Base-by-base conservation (phyloP, 2,329 filamentous ascomycete genomes). In the Myriosclerotinia scirpicola region DNA sequence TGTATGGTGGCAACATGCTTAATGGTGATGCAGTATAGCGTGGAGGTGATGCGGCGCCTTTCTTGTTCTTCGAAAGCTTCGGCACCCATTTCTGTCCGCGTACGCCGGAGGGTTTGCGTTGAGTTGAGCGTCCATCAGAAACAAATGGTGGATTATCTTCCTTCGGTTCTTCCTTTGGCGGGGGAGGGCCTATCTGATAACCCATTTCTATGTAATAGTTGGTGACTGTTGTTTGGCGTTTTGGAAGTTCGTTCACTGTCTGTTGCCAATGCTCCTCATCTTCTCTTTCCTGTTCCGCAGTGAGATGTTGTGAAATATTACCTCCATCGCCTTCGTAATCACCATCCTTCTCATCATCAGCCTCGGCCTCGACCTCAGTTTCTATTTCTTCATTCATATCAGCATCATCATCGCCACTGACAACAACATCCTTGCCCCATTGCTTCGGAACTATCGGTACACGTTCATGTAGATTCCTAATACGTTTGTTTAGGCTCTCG, bases 171-270 rank as follows among this genome's bases (percentile, higher is more conserved):
- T 26, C n/a, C 7, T 26, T 12, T 20, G 7, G 14, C 14, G n/a
- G 14, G 20, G 34, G 5, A 50, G 34, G 12, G 3, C 44, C 14
- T 30, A 50, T 38, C 36, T 61, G 58, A 3, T 61, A 61, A 0
- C 58, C 58, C 58, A 61, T 61, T 12, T 61, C 58, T 26, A 61
- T 6, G 20, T 50, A 61, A 2, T 61, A 61, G 2, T 26, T 9
- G 8, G 58, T 26, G 14, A 52, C 7, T 11, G 17, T 61, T 3
- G n/a, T 50, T 8, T 15, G 38, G 1, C 34, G 20, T 17, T 50
- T 50, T 17, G 30, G 8, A 1, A 40, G 20, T 4, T n/a, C 14
- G 9, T 17, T 26, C 8, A 61, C 8, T 38, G 8, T 17, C 26
- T 40, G 34, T 3, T 1, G n/a, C 58, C 58, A 61, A n/a, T 50